Percentiles rank a stretch among this genome's conserved stretches.
Evolutionary conservation across 371 early-diverging fungal genomes (phyloP).

Genomic region (Parasitella parasitica): DNA sequence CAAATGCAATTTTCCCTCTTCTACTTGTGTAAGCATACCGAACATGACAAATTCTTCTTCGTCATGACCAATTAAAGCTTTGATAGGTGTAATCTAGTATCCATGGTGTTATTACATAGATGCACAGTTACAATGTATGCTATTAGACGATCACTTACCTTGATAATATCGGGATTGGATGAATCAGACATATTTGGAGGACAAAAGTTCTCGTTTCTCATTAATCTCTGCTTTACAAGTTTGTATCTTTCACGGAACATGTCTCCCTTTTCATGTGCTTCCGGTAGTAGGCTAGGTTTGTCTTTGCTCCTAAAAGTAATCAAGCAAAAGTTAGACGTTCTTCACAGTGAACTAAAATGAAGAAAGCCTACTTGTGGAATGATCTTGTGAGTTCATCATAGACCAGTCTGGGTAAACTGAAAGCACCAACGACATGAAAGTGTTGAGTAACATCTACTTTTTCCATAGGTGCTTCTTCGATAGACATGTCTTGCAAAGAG

Average conservation of each 20-base stretch:
- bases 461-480: slow-evolving; percentile 29
- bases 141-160: slow-evolving; percentile 19
- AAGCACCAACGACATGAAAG: slow-evolving; percentile 75
- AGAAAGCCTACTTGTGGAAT: slow-evolving; percentile 55
- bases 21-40: slow-evolving; percentile 87
- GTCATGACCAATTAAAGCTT: slow-evolving; percentile 77
- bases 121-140: too few species aligned
- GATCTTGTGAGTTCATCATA: slow-evolving; percentile 66
- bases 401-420: slow-evolving; percentile 66
- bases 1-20: slow-evolving; percentile 79
- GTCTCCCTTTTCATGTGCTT: slow-evolving; percentile 65
- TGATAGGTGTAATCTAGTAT: slow-evolving; percentile 75
- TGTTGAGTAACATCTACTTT: slow-evolving; percentile 56
- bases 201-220: slow-evolving; percentile 81
- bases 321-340: too few species aligned
- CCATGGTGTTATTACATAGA: background rate
- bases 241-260: slow-evolving; percentile 77
- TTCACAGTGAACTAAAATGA: too few species aligned
- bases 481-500: slow-evolving; percentile 33
- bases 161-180: slow-evolving; percentile 11
- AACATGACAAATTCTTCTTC: slow-evolving; percentile 73
- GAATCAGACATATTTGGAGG: slow-evolving; percentile 36
- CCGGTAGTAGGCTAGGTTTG: slow-evolving; percentile 49
- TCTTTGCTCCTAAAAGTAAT: slow-evolving; percentile 25
- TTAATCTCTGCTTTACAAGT: slow-evolving; percentile 71